Conservation (phyloP, 2,329 filamentous ascomycete species). For the Penicillium palitans region DNA sequence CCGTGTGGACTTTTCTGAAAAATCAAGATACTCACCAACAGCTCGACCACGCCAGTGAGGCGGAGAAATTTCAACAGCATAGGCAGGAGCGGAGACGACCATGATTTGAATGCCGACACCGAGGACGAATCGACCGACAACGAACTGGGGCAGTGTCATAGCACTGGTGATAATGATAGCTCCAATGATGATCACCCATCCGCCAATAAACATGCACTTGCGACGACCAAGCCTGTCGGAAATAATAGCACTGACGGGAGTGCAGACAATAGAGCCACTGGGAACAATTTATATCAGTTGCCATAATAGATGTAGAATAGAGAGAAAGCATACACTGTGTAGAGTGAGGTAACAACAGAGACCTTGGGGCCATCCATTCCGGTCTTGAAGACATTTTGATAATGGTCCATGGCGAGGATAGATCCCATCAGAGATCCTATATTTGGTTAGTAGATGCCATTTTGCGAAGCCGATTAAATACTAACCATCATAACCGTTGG, state of each 20-base stretch:
- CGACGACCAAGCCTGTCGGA: slow-evolving; percentile 50
- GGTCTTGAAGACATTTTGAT: slow-evolving; percentile 44
- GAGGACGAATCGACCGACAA: slow-evolving; percentile 51
- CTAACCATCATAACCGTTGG: slow-evolving; percentile 35
- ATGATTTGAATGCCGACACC: slow-evolving; percentile 51
- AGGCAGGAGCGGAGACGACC: slow-evolving; percentile 52
- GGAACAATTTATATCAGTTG: background rate
- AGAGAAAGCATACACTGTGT: slow-evolving; percentile 46
- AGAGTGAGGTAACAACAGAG: slow-evolving; percentile 47
- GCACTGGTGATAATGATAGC: slow-evolving; percentile 47
- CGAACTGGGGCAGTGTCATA: slow-evolving; percentile 41
- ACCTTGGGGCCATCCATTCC: slow-evolving; percentile 43
- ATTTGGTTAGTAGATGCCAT: background rate
- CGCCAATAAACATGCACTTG: slow-evolving; percentile 50
- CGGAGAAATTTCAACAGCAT: slow-evolving; percentile 51
- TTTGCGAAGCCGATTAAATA: background rate
- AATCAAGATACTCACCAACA: slow-evolving; percentile 35
- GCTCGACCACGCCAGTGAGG: slow-evolving; percentile 54
- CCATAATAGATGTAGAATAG: background rate
- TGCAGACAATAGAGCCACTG: slow-evolving; percentile 44
- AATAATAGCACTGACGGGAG: slow-evolving; percentile 46
- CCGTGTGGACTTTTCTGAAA: background rate
- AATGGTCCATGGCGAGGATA: slow-evolving; percentile 32
- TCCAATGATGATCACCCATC: slow-evolving; percentile 48
- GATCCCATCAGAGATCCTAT: slow-evolving; percentile 35